Evolutionary conservation across 2,329 filamentous ascomycete genomes (phyloP).

Genomic region (Penicillium sp.): DNA sequence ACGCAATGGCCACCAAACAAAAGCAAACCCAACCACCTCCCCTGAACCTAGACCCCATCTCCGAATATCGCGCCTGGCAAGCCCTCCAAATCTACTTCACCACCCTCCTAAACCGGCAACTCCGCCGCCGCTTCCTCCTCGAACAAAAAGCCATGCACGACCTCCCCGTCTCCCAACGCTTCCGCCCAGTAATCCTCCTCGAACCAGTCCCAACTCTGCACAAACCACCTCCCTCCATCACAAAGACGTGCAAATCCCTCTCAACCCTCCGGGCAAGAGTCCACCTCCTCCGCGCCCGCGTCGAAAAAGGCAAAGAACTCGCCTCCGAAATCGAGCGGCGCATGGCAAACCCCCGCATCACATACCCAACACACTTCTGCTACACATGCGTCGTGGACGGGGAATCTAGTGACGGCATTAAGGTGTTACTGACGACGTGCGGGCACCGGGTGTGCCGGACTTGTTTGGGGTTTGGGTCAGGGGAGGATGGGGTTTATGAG

Average conservation of each 20-base stretch:
- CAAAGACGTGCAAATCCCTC: no score
- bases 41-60: constrained; percentile 17
- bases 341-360: constrained; percentile 11
- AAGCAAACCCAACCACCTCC: neutral
- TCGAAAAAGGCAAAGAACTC: constrained; percentile 29
- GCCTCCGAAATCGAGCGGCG: constrained; percentile 25
- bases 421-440: constrained; percentile 23
- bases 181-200: constrained; percentile 21
- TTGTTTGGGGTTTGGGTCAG: constrained; percentile 20
- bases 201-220: constrained; percentile 18
- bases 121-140: constrained; percentile 22
- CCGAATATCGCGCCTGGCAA: constrained; percentile 25
- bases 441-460: constrained; percentile 25
- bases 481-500: constrained; percentile 18
- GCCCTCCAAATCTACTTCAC: constrained; percentile 21
- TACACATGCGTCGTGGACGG: constrained; percentile 23
- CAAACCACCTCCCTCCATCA: constrained; percentile 6
- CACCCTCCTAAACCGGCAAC: constrained; percentile 22
- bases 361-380: constrained; percentile 27
- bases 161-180: constrained; percentile 11
- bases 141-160: constrained; percentile 22
- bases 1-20: neutral
- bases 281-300: constrained; percentile 21
- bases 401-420: neutral
- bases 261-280: constrained; percentile 6